phyloP scores from a whole-genome alignment of 2,329 filamentous ascomycete species.

The Monilinia aucupariae region DNA sequence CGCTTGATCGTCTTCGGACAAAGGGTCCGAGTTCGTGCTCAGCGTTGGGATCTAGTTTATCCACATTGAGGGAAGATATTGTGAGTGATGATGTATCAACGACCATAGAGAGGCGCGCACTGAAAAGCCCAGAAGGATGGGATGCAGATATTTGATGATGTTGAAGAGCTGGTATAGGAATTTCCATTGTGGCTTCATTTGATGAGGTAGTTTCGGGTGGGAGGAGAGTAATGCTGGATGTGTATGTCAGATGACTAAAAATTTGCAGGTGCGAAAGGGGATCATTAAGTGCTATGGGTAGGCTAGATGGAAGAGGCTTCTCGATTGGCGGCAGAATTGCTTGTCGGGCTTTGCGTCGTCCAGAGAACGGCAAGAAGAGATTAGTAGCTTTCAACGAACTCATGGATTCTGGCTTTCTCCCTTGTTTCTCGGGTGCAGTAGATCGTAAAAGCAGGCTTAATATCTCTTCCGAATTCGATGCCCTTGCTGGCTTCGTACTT shows the following conservation, averaged over 20 bases:
- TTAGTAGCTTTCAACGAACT: conserved; percentile 32
- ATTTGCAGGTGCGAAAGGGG: conserved; percentile 64
- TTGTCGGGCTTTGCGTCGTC: conserved; percentile 25
- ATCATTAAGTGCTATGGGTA: conserved; percentile 56
- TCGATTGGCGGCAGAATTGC: conserved; percentile 35
- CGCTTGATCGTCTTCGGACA: conserved; percentile 33
- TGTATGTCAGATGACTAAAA: conserved; percentile 63
- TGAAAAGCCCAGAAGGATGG: conserved; percentile 50
- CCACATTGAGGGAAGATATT: conserved; percentile 49
- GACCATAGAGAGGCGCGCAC: conserved; percentile 51
- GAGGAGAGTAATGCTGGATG: conserved; percentile 47
- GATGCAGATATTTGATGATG: conserved; percentile 49
- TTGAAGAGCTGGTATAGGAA: conserved; percentile 41
- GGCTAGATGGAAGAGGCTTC: conserved; percentile 53
- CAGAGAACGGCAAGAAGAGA: conserved; percentile 33
- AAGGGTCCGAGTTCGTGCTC: conserved; percentile 53
- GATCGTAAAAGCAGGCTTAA: conserved; percentile 28
- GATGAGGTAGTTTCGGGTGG: conserved; percentile 31
- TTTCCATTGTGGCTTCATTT: conserved; percentile 21
- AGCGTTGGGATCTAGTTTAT: conserved; percentile 52
- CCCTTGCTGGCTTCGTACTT: conserved; percentile 38
- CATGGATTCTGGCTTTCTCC: conserved; percentile 20
- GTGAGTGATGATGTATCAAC: conserved; percentile 50
- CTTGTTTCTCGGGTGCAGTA: conserved; percentile 21
- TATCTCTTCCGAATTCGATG: conserved; percentile 39